Evolutionary conservation across 75 land plant genomes (phyloP).

Genomic region (Larix kaempferi): DNA sequence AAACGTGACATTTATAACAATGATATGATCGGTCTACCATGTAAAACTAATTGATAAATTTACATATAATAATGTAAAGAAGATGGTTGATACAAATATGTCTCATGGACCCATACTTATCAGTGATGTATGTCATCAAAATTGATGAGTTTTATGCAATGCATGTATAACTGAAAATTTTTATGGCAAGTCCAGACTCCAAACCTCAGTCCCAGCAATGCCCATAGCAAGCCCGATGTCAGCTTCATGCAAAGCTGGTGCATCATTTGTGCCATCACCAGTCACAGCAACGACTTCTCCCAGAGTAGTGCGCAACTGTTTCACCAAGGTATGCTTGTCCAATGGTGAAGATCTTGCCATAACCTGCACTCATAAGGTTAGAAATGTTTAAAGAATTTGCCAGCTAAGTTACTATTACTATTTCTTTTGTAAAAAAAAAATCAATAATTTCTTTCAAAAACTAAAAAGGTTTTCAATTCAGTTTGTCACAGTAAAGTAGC

Average conservation of each 20-base stretch:
- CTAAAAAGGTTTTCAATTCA: not conserved
- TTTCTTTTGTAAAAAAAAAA: not conserved
- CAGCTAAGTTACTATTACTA: too few relatives aligned
- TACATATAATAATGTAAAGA: too few relatives aligned
- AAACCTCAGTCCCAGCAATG: conserved; percentile 97
- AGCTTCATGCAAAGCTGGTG: conserved; percentile 98
- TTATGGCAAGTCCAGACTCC: conserved; percentile 18
- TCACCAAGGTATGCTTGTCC: conserved; percentile 92
- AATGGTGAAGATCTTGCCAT: conserved; percentile 98
- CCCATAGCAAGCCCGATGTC: conserved; percentile 99
- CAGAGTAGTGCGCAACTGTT: conserved; percentile 58
- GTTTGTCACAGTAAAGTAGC: too few relatives aligned
- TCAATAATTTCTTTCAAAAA: not conserved
- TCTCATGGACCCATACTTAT: too few relatives aligned
- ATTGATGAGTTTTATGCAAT: too few relatives aligned
- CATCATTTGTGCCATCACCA: conserved; percentile 99
- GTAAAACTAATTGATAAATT: too few relatives aligned
- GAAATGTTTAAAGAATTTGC: not conserved
- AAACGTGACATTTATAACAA: too few relatives aligned
- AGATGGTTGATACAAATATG: too few relatives aligned
- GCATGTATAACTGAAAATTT: too few relatives aligned
- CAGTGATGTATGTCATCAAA: too few relatives aligned
- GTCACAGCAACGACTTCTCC: conserved; percentile 94
- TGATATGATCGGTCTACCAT: too few relatives aligned
- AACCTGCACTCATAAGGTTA: conserved; percentile 41